Base-by-base conservation (phyloP, 805 yeast genomes). In the Phaffomyces thermotolerans region DNA sequence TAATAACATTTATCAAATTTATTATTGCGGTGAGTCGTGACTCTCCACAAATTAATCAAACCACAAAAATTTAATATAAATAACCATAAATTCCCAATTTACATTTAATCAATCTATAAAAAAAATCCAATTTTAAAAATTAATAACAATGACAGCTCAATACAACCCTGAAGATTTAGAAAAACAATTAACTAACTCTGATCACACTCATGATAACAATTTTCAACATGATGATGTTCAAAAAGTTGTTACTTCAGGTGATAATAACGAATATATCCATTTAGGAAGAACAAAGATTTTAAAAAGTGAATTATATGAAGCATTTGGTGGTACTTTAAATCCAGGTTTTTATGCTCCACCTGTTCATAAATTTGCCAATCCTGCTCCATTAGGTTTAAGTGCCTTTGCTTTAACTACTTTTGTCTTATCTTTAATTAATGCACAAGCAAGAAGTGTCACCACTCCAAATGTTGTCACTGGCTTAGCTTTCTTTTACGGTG, bases 271-370 rank as follows among this genome's bases (percentile, higher is more conserved):
- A 37, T 80, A 77, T 58, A 70, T 87, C 44, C 77, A 69, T 49
- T 75, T 87, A 51, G 96, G 95, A 4, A 73, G 79, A 54, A 79
- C 82, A 49, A 80, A 75, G 60, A 87, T 82, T 48, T 69, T 77
- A 43, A 76, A 72, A 52, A 61, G 70, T 41, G 90, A 84, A 40
- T 68, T 84, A 44, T 64, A 68, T 41, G 63, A 63, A 23, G 91
- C 91, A 3, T 84, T 84, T 51, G 96, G 95, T 62, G 96, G 96
- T 80, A 72, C 84, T 17, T 66, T 84, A 59, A 79, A 80, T 52
- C 87, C 93, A 22, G 91, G 87, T 69, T 38, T 69, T 44, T 62
- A 76, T 25, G 71, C 74, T n/a, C 73, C 77, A 6, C 73, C 91
- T 14, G 58, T 66, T 8, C 79, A 81, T 53, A 71, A 72, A 50